Conservation (phyloP, 164 flowering plant genomes). For the Nymphaea thermarum region DNA sequence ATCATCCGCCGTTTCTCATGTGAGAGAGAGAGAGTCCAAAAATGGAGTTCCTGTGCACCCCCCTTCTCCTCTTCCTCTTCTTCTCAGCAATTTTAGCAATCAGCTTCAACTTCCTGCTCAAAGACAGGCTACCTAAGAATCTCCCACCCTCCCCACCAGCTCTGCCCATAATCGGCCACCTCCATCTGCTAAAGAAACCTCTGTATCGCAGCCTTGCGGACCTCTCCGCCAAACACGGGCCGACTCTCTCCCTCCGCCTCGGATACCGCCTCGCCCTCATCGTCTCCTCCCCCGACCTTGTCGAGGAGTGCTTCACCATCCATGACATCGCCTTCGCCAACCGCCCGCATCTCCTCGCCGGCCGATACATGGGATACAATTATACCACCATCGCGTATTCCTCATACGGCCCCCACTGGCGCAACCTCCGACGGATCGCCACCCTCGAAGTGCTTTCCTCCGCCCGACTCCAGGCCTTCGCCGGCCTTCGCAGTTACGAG, state of each 20-base stretch:
- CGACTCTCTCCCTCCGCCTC: conserved; percentile 7
- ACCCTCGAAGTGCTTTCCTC: conserved; percentile 9
- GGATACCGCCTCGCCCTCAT: conserved; percentile 11
- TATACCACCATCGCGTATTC: conserved; percentile 5
- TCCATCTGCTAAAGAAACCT: conserved; percentile 10
- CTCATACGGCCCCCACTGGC: conserved; percentile 13
- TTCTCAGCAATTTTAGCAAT: no score
- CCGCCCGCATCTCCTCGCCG: conserved; percentile 17
- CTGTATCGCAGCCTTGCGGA: conserved; percentile 7
- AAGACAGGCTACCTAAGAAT: background rate
- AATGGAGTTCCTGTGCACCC: no score
- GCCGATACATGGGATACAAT: conserved; percentile 10
- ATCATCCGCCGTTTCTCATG: no score
- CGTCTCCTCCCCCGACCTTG: conserved; percentile 9
- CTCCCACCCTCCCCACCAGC: conserved; percentile 8
- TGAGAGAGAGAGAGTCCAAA: no score
- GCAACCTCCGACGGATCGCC: conserved; percentile 10
- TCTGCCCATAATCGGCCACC: conserved; percentile 14
- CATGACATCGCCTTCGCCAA: conserved; percentile 22
- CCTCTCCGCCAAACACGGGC: conserved; percentile 8
- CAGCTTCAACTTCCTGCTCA: background rate
- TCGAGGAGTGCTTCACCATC: conserved; percentile 18
- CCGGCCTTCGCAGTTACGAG: conserved; percentile 5
- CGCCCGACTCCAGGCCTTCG: background rate
- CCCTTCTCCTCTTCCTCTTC: no score